These are phyloP conservation scores for Geotrichum candidum DNA, from an alignment of 1,139 yeast genomes.

Conservation along the genomic window DNA sequence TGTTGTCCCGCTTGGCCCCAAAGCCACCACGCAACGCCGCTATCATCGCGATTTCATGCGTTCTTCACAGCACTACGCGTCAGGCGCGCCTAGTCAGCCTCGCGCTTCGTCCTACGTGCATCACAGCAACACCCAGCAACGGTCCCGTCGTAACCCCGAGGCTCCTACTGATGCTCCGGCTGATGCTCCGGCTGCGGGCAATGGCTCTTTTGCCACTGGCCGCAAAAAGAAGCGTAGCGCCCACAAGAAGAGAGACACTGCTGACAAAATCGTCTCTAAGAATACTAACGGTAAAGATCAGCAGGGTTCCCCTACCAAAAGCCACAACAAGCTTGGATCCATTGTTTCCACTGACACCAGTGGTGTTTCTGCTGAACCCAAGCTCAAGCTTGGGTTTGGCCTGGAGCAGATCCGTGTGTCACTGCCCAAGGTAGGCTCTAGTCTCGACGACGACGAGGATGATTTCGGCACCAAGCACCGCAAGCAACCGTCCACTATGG, in stretches of 20 bases:
- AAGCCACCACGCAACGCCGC: background rate
- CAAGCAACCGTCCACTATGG: constrained; percentile 9
- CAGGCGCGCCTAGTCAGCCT: constrained; percentile 3
- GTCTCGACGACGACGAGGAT: background rate
- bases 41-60: constrained; percentile 7
- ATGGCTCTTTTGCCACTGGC: background rate
- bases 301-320: background rate
- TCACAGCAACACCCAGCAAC: constrained; percentile 5
- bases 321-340: background rate
- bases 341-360: constrained; percentile 1
- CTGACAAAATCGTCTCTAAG: background rate
- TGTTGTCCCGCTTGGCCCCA: constrained; percentile 6
- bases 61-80: background rate
- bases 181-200: background rate
- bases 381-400: constrained; percentile 1
- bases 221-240: constrained; percentile 4
- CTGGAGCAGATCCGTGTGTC: constrained; percentile 9
- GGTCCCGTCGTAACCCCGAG: background rate
- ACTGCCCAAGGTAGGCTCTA: background rate
- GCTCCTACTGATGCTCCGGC: background rate
- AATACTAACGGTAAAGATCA: background rate
- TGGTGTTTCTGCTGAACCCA: background rate
- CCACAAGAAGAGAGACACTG: constrained; percentile 1
- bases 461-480: background rate
- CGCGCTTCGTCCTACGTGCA: constrained; percentile 5